phyloP scores from a whole-genome alignment of 2,329 filamentous ascomycete species.

The Alternaria postmessia region DNA sequence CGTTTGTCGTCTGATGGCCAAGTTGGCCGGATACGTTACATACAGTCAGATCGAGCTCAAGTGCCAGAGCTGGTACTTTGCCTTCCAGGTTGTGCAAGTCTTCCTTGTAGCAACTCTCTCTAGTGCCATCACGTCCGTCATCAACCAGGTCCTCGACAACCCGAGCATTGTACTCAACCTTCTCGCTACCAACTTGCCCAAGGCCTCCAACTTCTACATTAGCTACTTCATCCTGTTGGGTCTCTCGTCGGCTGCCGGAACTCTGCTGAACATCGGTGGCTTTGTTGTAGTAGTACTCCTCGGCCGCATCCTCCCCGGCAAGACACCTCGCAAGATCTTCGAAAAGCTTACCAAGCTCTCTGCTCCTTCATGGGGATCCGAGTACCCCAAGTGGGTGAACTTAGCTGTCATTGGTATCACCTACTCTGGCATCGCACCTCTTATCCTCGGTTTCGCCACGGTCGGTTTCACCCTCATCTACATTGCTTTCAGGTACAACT shows the following conservation, averaged over 20 bases:
- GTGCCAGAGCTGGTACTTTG: constrained; percentile 91
- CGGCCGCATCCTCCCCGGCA: constrained; percentile 63
- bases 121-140: constrained; percentile 73
- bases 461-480: constrained; percentile 57
- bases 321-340: constrained; percentile 58
- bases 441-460: constrained; percentile 57
- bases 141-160: constrained; percentile 64
- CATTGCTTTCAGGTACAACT: constrained; percentile 59
- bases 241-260: constrained; percentile 41
- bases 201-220: constrained; percentile 92
- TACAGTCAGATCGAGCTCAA: constrained; percentile 67
- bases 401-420: constrained; percentile 55
- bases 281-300: constrained; percentile 86
- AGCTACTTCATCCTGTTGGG: constrained; percentile 95
- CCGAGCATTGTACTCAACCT: constrained; percentile 69
- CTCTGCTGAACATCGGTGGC: constrained; percentile 78
- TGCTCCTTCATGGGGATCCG: constrained; percentile 55
- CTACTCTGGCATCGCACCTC: constrained; percentile 59
- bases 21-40: constrained; percentile 51
- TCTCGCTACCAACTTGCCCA: constrained; percentile 78
- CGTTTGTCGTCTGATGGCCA: constrained; percentile 50
- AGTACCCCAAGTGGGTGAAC: constrained; percentile 59
- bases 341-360: constrained; percentile 54
- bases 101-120: constrained; percentile 87
- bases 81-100: constrained; percentile 91